These are phyloP conservation scores for Ophiostoma novo-ulmi DNA, from an alignment of 2,329 filamentous ascomycete species.

Conservation along the genomic window DNA sequence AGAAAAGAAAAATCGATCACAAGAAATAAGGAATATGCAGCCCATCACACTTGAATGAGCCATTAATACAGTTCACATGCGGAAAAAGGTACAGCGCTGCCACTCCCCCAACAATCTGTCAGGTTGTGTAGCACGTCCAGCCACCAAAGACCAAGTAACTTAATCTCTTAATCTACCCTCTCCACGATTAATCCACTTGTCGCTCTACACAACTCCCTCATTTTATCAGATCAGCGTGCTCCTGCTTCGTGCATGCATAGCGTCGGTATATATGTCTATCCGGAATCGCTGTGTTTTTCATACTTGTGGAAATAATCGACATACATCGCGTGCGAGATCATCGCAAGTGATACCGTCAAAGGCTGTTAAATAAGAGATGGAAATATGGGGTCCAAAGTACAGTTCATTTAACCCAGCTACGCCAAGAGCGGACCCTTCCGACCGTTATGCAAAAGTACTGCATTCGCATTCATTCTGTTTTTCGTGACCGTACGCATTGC, in stretches of 20 bases:
- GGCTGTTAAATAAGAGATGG: neutral
- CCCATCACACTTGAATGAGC: neutral
- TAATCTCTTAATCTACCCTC: neutral
- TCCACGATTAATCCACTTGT: neutral
- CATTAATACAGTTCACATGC: no score
- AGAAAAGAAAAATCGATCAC: no score
- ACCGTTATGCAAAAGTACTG: constrained; percentile 8
- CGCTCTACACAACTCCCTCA: constrained; percentile 4
- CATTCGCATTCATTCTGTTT: neutral
- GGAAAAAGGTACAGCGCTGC: no score
- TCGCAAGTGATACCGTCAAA: neutral
- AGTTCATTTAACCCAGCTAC: neutral
- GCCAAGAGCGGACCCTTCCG: neutral
- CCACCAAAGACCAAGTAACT: neutral
- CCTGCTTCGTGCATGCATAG: neutral
- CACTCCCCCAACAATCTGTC: no score
- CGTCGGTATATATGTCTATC: neutral
- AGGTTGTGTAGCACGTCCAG: neutral
- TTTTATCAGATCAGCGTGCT: neutral
- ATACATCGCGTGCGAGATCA: neutral
- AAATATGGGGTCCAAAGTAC: no score
- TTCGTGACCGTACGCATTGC: neutral
- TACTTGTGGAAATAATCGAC: neutral
- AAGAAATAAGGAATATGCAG: neutral
- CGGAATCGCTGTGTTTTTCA: neutral